phyloP scores from a whole-genome alignment of 345 rosid species.

The Adansonia digitata region DNA sequence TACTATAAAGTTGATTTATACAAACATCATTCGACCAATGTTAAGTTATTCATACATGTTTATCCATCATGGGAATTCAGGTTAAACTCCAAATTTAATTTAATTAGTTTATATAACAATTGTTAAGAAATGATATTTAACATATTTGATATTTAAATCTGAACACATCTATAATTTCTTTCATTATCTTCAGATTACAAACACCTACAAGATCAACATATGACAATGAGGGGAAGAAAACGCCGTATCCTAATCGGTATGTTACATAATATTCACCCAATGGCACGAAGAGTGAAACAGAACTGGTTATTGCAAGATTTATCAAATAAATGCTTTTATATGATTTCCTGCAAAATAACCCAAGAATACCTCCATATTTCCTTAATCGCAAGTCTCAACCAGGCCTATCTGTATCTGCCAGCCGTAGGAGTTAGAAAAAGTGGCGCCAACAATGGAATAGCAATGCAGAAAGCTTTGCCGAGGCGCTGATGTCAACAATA shows the following conservation, averaged over 20 bases:
- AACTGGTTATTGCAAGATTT: not conserved
- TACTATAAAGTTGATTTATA: not conserved
- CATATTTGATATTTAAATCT: too few species aligned
- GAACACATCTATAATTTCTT: too few species aligned
- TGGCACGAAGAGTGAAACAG: not conserved
- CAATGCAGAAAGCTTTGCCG: not conserved
- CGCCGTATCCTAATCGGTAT: not conserved
- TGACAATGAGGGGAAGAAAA: not conserved
- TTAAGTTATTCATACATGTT: not conserved
- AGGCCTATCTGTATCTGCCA: not conserved
- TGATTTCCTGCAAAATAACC: not conserved
- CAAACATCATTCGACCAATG: not conserved
- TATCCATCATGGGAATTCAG: too few species aligned
- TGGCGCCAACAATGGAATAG: not conserved
- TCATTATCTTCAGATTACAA: too few species aligned
- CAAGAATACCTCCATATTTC: not conserved
- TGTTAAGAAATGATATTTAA: too few species aligned
- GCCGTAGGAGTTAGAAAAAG: not conserved
- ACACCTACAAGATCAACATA: not conserved
- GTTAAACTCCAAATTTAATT: too few species aligned
- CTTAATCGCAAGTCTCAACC: not conserved
- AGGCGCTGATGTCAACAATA: not conserved
- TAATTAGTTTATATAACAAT: too few species aligned
- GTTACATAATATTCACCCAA: not conserved
- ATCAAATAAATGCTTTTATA: not conserved